Percentiles rank a stretch among this genome's conserved stretches.
phyloP scores from a whole-genome alignment of 345 rosid species.

The Pistacia atlantica region DNA sequence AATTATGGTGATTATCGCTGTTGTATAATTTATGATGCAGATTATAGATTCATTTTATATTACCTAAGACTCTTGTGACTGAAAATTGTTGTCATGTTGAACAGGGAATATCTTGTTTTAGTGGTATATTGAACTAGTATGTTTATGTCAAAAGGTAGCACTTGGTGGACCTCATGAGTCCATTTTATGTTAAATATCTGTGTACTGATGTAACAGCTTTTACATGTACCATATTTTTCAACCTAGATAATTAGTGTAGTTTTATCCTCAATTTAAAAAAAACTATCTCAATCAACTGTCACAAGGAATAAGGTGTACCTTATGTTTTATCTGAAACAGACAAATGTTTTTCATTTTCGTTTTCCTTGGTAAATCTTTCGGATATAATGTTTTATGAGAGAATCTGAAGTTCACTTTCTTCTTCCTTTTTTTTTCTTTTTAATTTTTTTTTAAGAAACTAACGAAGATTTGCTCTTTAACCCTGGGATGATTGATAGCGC shows the following conservation, averaged over 20 bases:
- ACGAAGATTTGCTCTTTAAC: not conserved
- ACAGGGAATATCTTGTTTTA: conserved; percentile 7
- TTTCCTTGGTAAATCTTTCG: not conserved
- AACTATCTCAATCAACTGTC: not conserved
- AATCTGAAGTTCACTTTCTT: too few species aligned
- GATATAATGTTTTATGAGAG: not conserved
- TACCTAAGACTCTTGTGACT: not conserved
- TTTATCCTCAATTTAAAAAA: too few species aligned
- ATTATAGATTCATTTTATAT: not conserved
- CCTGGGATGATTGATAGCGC: not conserved
- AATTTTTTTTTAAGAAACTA: too few species aligned
- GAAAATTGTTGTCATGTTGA: conserved; percentile 2
- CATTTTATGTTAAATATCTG: not conserved
- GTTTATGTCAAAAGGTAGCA: conserved; percentile 1
- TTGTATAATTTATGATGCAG: conserved; percentile 5
- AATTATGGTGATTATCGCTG: conserved; percentile 9
- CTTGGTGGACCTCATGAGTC: not conserved
- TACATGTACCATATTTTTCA: not conserved
- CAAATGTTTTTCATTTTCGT: not conserved
- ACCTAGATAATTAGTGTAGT: not conserved
- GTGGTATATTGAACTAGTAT: not conserved
- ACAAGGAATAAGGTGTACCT: not conserved
- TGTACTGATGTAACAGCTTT: not conserved
- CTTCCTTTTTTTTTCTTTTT: too few species aligned
- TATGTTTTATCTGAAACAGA: not conserved